These are phyloP conservation scores for Pulveroboletus sp. DNA, from an alignment of 768 basidiomycete genomes.

Conservation along the genomic window DNA sequence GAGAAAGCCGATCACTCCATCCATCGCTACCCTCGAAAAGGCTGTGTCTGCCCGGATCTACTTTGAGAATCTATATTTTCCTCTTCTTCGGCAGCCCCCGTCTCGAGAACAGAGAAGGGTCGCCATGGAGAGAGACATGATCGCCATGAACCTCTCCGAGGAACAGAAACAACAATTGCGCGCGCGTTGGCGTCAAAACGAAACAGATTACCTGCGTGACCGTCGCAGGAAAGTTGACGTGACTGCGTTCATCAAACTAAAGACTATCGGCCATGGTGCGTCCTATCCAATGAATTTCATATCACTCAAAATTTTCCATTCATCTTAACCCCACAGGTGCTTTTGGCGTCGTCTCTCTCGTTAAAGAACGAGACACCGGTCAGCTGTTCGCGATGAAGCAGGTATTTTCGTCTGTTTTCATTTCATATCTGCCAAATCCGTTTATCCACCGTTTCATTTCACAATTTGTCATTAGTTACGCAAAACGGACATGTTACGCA, in stretches of 20 bases:
- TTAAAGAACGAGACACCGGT: conserved; percentile 76
- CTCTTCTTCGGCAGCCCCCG: conserved; percentile 77
- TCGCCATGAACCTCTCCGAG: conserved; percentile 64
- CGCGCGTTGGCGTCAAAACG: conserved; percentile 78
- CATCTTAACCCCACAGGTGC: conserved; percentile 58
- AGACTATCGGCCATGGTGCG: conserved; percentile 92
- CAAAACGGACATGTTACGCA: conserved; percentile 90
- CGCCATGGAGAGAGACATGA: conserved; percentile 89
- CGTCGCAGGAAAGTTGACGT: conserved; percentile 78
- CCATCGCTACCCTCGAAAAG: conserved; percentile 88
- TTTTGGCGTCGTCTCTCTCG: conserved; percentile 94
- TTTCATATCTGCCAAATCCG: conserved; percentile 25
- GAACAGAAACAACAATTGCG: conserved; percentile 70
- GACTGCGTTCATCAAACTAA: conserved; percentile 82
- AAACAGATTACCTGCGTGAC: conserved; percentile 88
- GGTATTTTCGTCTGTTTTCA: conserved; percentile 43
- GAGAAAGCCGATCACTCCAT: conserved; percentile 71
- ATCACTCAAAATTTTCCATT: conserved; percentile 8
- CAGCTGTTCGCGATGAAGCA: conserved; percentile 96
- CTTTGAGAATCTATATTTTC: conserved; percentile 91
- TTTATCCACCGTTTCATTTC: conserved; percentile 24
- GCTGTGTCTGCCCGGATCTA: conserved; percentile 90
- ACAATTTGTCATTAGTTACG: conserved; percentile 53
- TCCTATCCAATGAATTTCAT: conserved; percentile 26
- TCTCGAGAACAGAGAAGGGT: conserved; percentile 82